A percentile compares a stretch with the other conserved stretches of the same genome.
phyloP scores from a whole-genome alignment of 495 filamentous ascomycete genomes.

The Xanthoparmelia taractica region DNA sequence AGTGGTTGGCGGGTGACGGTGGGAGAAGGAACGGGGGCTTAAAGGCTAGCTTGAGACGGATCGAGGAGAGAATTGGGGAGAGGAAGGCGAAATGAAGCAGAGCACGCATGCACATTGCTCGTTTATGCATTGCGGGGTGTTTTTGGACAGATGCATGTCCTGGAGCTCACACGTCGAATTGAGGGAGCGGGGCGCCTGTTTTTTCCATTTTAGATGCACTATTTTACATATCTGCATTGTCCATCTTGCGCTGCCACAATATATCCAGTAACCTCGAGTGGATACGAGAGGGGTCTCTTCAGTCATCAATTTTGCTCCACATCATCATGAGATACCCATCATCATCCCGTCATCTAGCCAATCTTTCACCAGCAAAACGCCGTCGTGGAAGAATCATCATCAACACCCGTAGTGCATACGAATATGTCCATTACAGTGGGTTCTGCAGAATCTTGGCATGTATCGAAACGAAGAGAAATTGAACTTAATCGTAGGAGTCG shows the following conservation, averaged over 20 bases:
- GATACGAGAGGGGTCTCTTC: not conserved
- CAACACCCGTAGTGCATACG: slow-evolving; percentile 2
- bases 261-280: not conserved
- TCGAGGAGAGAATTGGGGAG: slow-evolving; percentile 63
- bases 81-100: slow-evolving; percentile 49
- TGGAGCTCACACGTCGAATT: not conserved
- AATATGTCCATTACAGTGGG: slow-evolving; percentile 3
- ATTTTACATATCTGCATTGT: not conserved
- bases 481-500: slow-evolving; percentile 12
- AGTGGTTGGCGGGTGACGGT: slow-evolving; percentile 68
- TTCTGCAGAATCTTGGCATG: not conserved
- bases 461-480: slow-evolving; percentile 7
- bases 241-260: not conserved
- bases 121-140: not conserved
- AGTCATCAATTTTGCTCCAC: not conserved
- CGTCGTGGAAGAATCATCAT: slow-evolving; percentile 2
- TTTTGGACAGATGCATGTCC: not conserved
- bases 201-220: not conserved
- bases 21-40: slow-evolving; percentile 69
- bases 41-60: slow-evolving; percentile 47
- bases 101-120: not conserved
- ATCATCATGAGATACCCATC: slow-evolving; percentile 9
- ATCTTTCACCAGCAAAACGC: not conserved
- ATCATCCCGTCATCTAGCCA: slow-evolving; percentile 10
- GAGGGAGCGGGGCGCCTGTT: not conserved